Conservation (phyloP, 1,284 basidiomycete genomes). For the Cystobasidium pallidum region DNA sequence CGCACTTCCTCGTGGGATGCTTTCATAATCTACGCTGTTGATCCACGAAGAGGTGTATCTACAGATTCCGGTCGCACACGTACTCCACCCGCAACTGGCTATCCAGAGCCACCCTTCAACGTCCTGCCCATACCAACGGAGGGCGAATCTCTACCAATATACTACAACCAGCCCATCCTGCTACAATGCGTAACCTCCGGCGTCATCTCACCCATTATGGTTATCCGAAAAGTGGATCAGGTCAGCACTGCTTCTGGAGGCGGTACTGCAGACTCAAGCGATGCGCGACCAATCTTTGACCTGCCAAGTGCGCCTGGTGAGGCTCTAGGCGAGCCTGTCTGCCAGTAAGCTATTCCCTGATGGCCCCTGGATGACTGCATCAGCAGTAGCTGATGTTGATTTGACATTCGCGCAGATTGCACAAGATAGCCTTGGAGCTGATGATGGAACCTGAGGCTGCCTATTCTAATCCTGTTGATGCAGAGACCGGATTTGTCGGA, state of each 20-base stretch:
- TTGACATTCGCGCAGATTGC: neutral
- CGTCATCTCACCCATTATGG: conserved; percentile 85
- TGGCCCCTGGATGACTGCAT: conserved; percentile 24
- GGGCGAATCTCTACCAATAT: conserved; percentile 68
- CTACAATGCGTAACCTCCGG: conserved; percentile 92
- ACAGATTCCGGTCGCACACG: conserved; percentile 76
- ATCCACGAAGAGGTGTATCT: conserved; percentile 63
- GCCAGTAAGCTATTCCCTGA: conserved; percentile 61
- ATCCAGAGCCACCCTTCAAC: conserved; percentile 84
- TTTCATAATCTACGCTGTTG: conserved; percentile 78
- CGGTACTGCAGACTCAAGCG: conserved; percentile 63
- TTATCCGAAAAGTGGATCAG: conserved; percentile 90
- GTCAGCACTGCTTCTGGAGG: conserved; percentile 87
- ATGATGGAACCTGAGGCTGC: conserved; percentile 50
- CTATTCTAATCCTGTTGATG: conserved; percentile 59
- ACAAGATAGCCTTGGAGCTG: conserved; percentile 78
- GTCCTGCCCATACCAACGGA: conserved; percentile 79
- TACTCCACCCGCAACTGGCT: conserved; percentile 65
- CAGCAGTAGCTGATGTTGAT: neutral
- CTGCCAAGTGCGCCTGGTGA: conserved; percentile 65
- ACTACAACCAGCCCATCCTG: conserved; percentile 95
- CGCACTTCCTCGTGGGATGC: conserved; percentile 68
- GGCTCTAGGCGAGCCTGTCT: conserved; percentile 88
- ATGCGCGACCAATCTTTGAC: conserved; percentile 18
- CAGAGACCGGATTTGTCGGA: conserved; percentile 67